Conservation (phyloP, 1,284 basidiomycete genomes). For the Inonotus hispidus region DNA sequence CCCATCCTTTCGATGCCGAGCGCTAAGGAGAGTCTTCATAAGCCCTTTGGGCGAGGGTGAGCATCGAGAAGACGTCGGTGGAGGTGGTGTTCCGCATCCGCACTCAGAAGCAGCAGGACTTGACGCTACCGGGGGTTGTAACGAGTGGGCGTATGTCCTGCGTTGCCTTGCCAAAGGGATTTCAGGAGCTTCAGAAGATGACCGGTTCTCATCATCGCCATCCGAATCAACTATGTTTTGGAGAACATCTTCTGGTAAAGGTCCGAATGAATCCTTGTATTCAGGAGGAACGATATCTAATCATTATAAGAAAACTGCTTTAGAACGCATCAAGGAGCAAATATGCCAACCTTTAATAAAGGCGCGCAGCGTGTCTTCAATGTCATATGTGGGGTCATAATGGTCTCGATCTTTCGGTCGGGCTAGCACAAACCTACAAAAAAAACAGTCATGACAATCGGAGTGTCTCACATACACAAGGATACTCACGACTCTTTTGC, state of each 20-base stretch:
- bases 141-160: not conserved
- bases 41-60: constrained; percentile 33
- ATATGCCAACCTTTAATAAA: constrained; percentile 56
- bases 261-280: constrained; percentile 60
- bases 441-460: constrained; percentile 1
- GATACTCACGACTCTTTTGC: constrained; percentile 54
- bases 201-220: constrained; percentile 20
- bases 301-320: constrained; percentile 20
- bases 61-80: constrained; percentile 22
- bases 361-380: constrained; percentile 59
- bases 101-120: constrained; percentile 26
- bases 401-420: constrained; percentile 74
- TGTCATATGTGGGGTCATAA: constrained; percentile 71
- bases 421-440: constrained; percentile 58
- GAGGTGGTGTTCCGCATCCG: constrained; percentile 29
- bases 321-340: not conserved
- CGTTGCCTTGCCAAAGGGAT: not conserved
- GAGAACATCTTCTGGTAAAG: constrained; percentile 43
- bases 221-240: constrained; percentile 30
- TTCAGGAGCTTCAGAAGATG: constrained; percentile 13
- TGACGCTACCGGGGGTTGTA: constrained; percentile 7
- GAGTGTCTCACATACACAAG: constrained; percentile 4
- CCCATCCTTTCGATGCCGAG: constrained; percentile 58
- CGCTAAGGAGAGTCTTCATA: constrained; percentile 56
- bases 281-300: constrained; percentile 63